phyloP scores from a whole-genome alignment of 1,139 yeast genomes.

The Yarrowia galli region DNA sequence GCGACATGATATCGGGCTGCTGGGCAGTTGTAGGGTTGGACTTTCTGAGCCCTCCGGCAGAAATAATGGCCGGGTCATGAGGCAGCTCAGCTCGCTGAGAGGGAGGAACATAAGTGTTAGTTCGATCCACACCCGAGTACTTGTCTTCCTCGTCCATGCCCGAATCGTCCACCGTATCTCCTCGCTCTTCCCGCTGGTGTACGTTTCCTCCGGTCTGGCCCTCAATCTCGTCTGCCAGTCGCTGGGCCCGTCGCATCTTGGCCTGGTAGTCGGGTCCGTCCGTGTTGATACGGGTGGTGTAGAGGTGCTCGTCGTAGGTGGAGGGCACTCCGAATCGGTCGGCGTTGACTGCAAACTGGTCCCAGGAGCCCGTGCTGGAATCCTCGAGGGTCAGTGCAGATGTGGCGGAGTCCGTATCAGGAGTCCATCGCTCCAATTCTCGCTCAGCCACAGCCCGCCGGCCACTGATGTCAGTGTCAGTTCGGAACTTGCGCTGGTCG shows the following conservation, averaged over 20 bases:
- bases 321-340: constrained; percentile 88
- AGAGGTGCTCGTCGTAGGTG: constrained; percentile 84
- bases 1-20: constrained; percentile 32
- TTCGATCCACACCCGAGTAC: constrained; percentile 83
- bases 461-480: constrained; percentile 81
- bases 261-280: constrained; percentile 75
- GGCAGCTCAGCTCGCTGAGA: constrained; percentile 65
- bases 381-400: constrained; percentile 49
- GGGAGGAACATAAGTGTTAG: constrained; percentile 64
- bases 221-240: constrained; percentile 84
- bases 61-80: constrained; percentile 79
- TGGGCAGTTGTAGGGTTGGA: constrained; percentile 3
- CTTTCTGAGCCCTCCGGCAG: constrained; percentile 48
- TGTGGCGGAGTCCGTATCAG: constrained; percentile 59
- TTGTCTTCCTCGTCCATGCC: constrained; percentile 96
- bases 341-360: constrained; percentile 91
- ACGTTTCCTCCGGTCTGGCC: constrained; percentile 69
- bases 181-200: constrained; percentile 93
- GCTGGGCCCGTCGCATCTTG: constrained; percentile 73
- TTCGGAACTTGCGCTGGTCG: constrained; percentile 60
- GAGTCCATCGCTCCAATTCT: constrained; percentile 86
- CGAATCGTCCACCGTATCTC: constrained; percentile 74
- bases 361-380: constrained; percentile 66
- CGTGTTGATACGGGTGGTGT: constrained; percentile 84
- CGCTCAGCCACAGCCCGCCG: constrained; percentile 61